Conservation (phyloP, 148 eudicot species). For the Mesembryanthemum crystallinum region DNA sequence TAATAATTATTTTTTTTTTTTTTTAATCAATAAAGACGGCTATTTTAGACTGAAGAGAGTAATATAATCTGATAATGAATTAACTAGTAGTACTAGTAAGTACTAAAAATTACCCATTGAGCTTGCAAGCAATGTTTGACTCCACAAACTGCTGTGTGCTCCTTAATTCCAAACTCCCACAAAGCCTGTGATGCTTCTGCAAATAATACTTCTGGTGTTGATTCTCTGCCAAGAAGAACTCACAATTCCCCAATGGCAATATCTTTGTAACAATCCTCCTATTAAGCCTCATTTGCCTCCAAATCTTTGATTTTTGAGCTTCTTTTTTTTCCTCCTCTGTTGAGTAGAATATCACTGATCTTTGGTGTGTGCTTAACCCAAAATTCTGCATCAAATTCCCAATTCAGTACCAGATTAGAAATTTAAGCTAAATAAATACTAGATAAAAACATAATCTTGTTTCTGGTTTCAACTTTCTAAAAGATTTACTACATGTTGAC, state of each 20-base stretch:
- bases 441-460: no score
- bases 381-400: slow-evolving; percentile 28
- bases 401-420: no score
- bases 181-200: slow-evolving; percentile 30
- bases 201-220: slow-evolving; percentile 32
- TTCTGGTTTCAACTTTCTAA: no score
- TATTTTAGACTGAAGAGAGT: not conserved
- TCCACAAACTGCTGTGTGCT: slow-evolving; percentile 31
- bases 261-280: slow-evolving; percentile 36
- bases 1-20: no score
- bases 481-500: no score
- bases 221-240: slow-evolving; percentile 35
- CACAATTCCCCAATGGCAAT: slow-evolving; percentile 19
- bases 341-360: slow-evolving; percentile 34
- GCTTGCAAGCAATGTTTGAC: slow-evolving; percentile 29
- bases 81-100: not conserved
- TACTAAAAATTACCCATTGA: slow-evolving; percentile 27
- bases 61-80: no score
- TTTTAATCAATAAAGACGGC: no score
- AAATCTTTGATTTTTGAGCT: slow-evolving; percentile 40
- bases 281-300: slow-evolving; percentile 38
- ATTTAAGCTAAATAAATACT: not conserved
- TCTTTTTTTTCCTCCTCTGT: slow-evolving; percentile 30
- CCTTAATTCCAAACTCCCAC: slow-evolving; percentile 33
- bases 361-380: slow-evolving; percentile 34